Conservation (phyloP, 1,284 basidiomycete genomes). For the Phlebopus sp. region DNA sequence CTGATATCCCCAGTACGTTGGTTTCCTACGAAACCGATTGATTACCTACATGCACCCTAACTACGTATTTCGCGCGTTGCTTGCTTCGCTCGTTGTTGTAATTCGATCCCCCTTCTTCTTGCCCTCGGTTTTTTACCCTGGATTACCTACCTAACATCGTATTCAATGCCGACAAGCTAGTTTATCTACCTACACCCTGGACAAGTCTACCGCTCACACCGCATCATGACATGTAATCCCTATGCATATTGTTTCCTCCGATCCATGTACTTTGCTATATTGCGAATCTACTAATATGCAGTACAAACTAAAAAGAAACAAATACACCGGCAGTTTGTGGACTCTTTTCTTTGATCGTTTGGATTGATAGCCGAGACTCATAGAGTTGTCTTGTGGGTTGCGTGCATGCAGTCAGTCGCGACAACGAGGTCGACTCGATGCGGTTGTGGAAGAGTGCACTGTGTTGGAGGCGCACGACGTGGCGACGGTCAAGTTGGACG, state of each 20-base stretch:
- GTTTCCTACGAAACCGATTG: slow-evolving; percentile 1
- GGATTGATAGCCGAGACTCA: no score
- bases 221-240: neutral
- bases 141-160: neutral
- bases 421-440: no score
- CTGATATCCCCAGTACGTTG: neutral
- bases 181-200: neutral
- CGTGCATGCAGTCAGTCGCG: no score
- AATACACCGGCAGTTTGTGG: no score
- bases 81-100: neutral
- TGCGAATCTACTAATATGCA: neutral
- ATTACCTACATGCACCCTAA: neutral
- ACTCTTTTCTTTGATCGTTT: no score
- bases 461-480: no score
- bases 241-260: no score
- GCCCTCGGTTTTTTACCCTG: neutral
- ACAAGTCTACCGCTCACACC: neutral
- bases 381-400: no score
- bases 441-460: no score
- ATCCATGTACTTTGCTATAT: neutral
- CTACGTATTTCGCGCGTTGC: neutral
- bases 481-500: no score
- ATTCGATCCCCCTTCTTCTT: neutral
- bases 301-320: no score
- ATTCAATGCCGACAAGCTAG: neutral